Evolutionary conservation across 2,329 filamentous ascomycete species (phyloP), one percentile per base, ranked within the genome.

Genomic region (Cordyceps cicadae): DNA sequence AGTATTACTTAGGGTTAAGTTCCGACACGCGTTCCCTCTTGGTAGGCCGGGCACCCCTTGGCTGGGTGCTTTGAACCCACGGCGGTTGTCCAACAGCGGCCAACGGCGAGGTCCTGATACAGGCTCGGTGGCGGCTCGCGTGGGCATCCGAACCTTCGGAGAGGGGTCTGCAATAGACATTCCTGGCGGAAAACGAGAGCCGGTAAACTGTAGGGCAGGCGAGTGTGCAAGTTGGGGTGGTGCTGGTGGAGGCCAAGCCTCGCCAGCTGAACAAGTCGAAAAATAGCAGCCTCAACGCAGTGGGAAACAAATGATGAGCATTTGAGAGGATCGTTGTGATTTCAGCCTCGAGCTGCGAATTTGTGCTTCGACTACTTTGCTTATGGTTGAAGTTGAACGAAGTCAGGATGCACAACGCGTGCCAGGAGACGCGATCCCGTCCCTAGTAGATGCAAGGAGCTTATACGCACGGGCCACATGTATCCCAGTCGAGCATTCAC

Each of bases 1-100:
- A 52, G 17, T 26, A 85, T 79, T 74, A 72, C 82, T 89, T 96
- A 96, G 92, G 92, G 92, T 96, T 96, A 96, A 41, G 89, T 92
- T 92, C 89, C 90, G 86, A 87, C 76, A 78, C 76, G 78, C 79
- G 79, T 84, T 87, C 83, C 81, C 83, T 76, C 76, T 77, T 70
- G 71, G 66, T 66, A 60, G 65, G 46, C 69, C 74, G 73, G 75
- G 76, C 56, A 72, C 75, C 72, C 71, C 64, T 70, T 67, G 68
- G 34, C 70, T 43, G 50, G 70, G 75, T 72, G 69, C 73, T 71
- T 66, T 63, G 67, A 62, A 63, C 61, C 68, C 74, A 70, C 70
- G 71, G 72, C 71, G 14, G 17, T 39, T 37, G 19, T 75, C 79
- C 77, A 68, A 68, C 67, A 79, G 76, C 79, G 68, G 79, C 79